Evolutionary conservation across 768 basidiomycete genomes (phyloP), one percentile per base, ranked within the genome.

Genomic region (Suillus hirtellus): DNA sequence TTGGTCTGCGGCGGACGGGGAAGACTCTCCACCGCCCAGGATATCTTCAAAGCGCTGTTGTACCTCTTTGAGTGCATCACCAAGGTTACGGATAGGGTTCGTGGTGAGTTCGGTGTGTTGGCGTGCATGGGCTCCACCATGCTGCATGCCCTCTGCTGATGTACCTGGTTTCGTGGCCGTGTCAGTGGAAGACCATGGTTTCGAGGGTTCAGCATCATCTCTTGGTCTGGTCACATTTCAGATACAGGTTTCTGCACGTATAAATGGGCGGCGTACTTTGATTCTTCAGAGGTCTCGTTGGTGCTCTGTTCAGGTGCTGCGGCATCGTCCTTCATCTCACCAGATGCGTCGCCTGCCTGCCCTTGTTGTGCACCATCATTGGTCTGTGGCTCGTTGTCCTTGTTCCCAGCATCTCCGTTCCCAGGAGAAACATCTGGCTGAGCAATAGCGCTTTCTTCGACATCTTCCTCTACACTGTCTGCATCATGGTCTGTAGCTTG

Each of bases 11-110:
- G 75, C 72, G 37, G 73, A 65, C 9, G 72, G 69, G 19, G 66
- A 54, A 40, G 71, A 72, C 60, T 83, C 78, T 0, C 73, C 71
- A 12, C 77, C 73, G 62, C 81, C 79, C 61, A 90, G 77, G 64
- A 98, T 96, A 63, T 93, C 90, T 63, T 95, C 87, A 66, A 94
- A 86, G n/a, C 89, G 87, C 64, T 90, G 86, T 56, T 84, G 87
- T 60, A 96, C 89, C 68, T 96, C 90, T 67, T 89, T 85, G 59
- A 93, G 74, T 0, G 90, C 84, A 69, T 97, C 95, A 37, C 95
- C 95, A 2, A 95, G 85, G 66, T 86, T 90, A 58, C 94, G 92
- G 43, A 88, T 75, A 4, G 89, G 86, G 67, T 91, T 87, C 38
- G 76, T 73, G 38, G 73, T 61, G 10, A 75, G 68, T 60, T 78